phyloP scores from a whole-genome alignment of 352 stramenopile genomes.

The Globisporangium irregulare region DNA sequence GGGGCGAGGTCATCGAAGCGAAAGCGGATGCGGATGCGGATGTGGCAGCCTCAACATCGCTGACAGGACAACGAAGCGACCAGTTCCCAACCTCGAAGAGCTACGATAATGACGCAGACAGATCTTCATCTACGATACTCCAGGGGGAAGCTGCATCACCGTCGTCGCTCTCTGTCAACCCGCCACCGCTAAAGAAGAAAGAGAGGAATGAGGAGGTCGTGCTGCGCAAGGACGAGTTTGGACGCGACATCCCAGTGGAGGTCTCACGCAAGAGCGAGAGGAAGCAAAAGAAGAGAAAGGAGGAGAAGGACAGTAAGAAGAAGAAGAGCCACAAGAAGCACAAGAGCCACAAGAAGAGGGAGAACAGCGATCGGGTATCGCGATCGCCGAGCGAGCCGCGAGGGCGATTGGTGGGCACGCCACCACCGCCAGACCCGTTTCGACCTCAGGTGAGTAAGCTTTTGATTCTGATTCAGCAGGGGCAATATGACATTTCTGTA shows the following conservation, averaged over 20 bases:
- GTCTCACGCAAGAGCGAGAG: slow-evolving; percentile 17
- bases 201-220: slow-evolving; percentile 24
- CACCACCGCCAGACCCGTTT: slow-evolving; percentile 57
- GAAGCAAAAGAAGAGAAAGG: slow-evolving; percentile 25
- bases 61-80: neutral
- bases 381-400: slow-evolving; percentile 20
- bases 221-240: slow-evolving; percentile 77
- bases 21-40: slow-evolving; percentile 12
- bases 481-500: neutral
- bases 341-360: slow-evolving; percentile 20
- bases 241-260: slow-evolving; percentile 45
- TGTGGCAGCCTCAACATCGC: neutral
- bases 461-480: neutral
- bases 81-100: neutral
- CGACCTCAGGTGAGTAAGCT: slow-evolving; percentile 57
- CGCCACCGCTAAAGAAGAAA: slow-evolving; percentile 20
- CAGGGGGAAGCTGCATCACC: neutral
- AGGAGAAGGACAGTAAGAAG: slow-evolving; percentile 20
- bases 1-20: slow-evolving; percentile 30
- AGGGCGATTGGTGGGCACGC: slow-evolving; percentile 30
- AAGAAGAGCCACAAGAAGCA: slow-evolving; percentile 21
- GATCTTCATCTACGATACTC: neutral
- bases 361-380: slow-evolving; percentile 18
- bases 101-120: slow-evolving; percentile 10
- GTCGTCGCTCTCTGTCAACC: neutral